These are phyloP conservation scores for Thalassiosira profunda DNA, from an alignment of 108 stramenopile species.

Conservation along the genomic window DNA sequence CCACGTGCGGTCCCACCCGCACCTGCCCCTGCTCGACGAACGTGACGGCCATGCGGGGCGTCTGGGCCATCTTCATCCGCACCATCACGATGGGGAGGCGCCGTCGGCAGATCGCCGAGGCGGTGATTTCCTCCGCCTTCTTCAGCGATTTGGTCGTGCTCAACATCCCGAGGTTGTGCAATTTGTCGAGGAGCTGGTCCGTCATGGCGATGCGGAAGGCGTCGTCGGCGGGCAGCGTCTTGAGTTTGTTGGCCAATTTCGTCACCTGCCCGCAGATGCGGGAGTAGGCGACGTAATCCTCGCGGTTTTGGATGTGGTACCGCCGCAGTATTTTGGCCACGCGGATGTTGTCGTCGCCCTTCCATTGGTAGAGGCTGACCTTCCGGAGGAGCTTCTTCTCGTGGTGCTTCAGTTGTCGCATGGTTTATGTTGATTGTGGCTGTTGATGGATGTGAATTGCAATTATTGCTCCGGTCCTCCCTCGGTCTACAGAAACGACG, in stretches of 20 bases:
- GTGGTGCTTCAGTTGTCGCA: conserved; percentile 97
- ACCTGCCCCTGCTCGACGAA: conserved; percentile 99
- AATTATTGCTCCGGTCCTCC: no score
- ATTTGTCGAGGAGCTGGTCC: conserved; percentile 95
- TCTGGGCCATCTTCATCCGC: conserved; percentile 97
- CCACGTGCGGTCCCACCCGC: conserved; percentile 98
- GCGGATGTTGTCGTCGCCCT: conserved; percentile 95
- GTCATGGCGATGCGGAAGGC: conserved; percentile 97
- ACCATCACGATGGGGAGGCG: conserved; percentile 99
- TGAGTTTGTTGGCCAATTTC: conserved; percentile 91
- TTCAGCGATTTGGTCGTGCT: conserved; percentile 85
- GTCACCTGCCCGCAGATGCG: conserved; percentile 94
- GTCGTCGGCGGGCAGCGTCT: conserved; percentile 89
- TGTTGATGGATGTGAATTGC: no score
- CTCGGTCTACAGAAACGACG: no score
- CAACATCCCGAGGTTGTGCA: conserved; percentile 92
- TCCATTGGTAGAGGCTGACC: conserved; percentile 98
- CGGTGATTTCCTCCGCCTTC: conserved; percentile 94
- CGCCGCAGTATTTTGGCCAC: conserved; percentile 94
- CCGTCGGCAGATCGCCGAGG: conserved; percentile 94
- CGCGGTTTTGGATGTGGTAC: conserved; percentile 97
- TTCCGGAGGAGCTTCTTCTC: conserved; percentile 99
- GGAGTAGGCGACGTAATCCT: conserved; percentile 95
- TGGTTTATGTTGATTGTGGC: conserved; percentile 33
- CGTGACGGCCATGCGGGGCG: conserved; percentile 92